A percentile compares a stretch with the other conserved stretches of the same genome.
phyloP scores from a whole-genome alignment of 2,329 filamentous ascomycete species.

The Laburnicola sp. region DNA sequence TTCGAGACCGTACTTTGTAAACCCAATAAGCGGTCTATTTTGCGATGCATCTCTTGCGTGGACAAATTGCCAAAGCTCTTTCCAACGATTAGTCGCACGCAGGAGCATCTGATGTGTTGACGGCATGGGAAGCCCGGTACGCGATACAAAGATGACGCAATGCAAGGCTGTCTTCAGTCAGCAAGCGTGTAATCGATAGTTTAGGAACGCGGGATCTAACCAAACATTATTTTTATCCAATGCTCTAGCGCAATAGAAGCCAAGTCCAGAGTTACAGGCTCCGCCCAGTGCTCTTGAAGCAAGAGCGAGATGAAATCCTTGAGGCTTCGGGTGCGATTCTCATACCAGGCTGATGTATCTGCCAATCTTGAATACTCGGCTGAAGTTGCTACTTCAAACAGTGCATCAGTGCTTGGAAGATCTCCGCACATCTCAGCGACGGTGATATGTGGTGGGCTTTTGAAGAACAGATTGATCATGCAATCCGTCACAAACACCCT shows the following conservation, averaged over 20 bases:
- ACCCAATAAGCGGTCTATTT: slow-evolving; percentile 10
- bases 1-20: slow-evolving; percentile 17
- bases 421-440: slow-evolving; percentile 11
- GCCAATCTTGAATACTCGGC: slow-evolving; percentile 4
- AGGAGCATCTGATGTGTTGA: slow-evolving; percentile 3
- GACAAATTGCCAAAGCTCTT: slow-evolving; percentile 15
- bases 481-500: slow-evolving; percentile 5
- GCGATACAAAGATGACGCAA: slow-evolving; percentile 11
- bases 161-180: slow-evolving; percentile 5
- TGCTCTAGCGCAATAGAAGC: slow-evolving; percentile 2
- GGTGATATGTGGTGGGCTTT: slow-evolving; percentile 12
- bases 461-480: slow-evolving; percentile 20
- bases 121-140: slow-evolving; percentile 6
- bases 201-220: slow-evolving; percentile 2
- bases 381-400: slow-evolving; percentile 17
- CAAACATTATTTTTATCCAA: slow-evolving; percentile 14
- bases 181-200: neutral
- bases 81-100: slow-evolving; percentile 21
- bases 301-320: slow-evolving; percentile 4
- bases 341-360: neutral
- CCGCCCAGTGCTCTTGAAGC: slow-evolving; percentile 3
- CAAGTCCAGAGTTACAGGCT: neutral
- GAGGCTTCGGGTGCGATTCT: neutral
- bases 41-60: neutral
- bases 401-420: slow-evolving; percentile 13